Conservation (phyloP, 495 filamentous ascomycete species). For the Mytilinidion resinicola region DNA sequence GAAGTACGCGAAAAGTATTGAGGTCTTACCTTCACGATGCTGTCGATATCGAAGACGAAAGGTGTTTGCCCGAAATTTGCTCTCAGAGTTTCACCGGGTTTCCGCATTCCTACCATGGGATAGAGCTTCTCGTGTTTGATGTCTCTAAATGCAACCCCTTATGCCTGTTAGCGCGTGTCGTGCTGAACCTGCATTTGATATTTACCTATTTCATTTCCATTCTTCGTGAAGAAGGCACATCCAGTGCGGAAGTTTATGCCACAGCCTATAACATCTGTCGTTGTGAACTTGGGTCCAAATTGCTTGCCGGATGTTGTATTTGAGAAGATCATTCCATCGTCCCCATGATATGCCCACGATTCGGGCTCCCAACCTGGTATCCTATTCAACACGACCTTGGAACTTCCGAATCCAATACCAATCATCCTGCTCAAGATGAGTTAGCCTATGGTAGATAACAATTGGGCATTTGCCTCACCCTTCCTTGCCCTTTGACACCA, state of each 20-base stretch:
- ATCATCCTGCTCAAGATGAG: constrained; percentile 51
- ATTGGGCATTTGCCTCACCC: constrained; percentile 53
- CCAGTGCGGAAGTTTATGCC: constrained; percentile 86
- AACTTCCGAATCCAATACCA: constrained; percentile 78
- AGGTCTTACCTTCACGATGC: constrained; percentile 65
- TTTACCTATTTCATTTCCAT: constrained; percentile 68
- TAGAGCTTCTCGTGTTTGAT: constrained; percentile 65
- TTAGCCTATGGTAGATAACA: constrained; percentile 14
- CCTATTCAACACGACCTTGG: constrained; percentile 67
- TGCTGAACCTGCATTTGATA: constrained; percentile 25
- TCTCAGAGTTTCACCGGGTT: constrained; percentile 69
- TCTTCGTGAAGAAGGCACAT: constrained; percentile 92
- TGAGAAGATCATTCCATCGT: constrained; percentile 85
- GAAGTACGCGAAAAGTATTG: background rate
- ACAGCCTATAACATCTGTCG: constrained; percentile 82
- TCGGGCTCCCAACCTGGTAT: constrained; percentile 93
- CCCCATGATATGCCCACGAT: constrained; percentile 96
- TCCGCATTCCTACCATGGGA: constrained; percentile 93
- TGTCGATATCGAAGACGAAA: constrained; percentile 91
- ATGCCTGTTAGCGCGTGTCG: background rate
- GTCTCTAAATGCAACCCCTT: constrained; percentile 76
- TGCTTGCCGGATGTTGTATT: constrained; percentile 65
- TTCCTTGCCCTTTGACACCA: constrained; percentile 77
- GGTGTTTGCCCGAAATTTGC: constrained; percentile 89
- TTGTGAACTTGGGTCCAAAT: constrained; percentile 68